phyloP scores from a whole-genome alignment of 768 basidiomycete species.

The Amanita rimosa region DNA sequence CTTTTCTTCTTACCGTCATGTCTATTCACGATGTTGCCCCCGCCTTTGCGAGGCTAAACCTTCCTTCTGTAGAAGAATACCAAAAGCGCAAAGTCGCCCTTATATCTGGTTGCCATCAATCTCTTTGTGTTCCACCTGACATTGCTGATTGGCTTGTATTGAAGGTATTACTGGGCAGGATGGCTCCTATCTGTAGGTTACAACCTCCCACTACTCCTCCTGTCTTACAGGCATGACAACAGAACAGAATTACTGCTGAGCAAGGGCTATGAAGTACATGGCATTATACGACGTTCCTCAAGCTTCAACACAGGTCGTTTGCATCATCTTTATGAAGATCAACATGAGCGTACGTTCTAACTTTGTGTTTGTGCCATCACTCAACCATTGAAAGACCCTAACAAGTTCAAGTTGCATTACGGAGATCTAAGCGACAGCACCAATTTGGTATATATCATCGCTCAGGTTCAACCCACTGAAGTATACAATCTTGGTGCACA shows the following conservation, averaged over 20 bases:
- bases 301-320: constrained; percentile 96
- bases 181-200: constrained; percentile 81
- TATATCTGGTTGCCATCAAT: constrained; percentile 58
- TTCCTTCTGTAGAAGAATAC: constrained; percentile 74
- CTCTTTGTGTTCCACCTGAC: constrained; percentile 5
- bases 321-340: constrained; percentile 88
- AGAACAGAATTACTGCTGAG: constrained; percentile 77
- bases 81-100: constrained; percentile 87
- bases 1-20: constrained; percentile 22
- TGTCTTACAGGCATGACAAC: constrained; percentile 5
- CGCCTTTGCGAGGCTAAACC: constrained; percentile 38
- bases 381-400: constrained; percentile 35
- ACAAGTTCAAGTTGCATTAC: constrained; percentile 78
- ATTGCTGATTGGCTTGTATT: constrained; percentile 5
- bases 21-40: constrained; percentile 27
- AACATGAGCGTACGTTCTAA: constrained; percentile 67
- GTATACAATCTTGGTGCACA: constrained; percentile 98
- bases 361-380: background rate
- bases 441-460: constrained; percentile 93
- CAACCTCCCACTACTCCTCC: constrained; percentile 3
- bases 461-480: constrained; percentile 89
- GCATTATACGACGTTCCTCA: constrained; percentile 93
- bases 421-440: constrained; percentile 94
- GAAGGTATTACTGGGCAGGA: constrained; percentile 94
- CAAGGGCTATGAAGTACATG: constrained; percentile 90